These are phyloP conservation scores for Ustilago bromivora DNA, from an alignment of 1,284 basidiomycete species.

Conservation along the genomic window DNA sequence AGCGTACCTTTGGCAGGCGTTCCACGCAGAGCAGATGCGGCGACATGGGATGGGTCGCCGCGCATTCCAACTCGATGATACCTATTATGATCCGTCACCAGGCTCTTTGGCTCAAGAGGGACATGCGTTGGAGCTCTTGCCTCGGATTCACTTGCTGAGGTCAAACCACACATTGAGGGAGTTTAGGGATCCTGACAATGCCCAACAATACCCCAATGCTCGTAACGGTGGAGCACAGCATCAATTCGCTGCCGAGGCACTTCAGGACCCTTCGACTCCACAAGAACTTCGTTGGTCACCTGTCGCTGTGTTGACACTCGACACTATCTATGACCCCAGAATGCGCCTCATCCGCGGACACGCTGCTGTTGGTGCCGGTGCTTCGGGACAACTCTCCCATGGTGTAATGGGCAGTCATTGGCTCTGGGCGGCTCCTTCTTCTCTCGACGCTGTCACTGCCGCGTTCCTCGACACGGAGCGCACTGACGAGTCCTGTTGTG, in stretches of 20 bases:
- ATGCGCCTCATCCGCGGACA: constrained; percentile 53
- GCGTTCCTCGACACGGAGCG: constrained; percentile 42
- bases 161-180: constrained; percentile 37
- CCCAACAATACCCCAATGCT: constrained; percentile 48
- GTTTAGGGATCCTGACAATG: constrained; percentile 51
- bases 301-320: constrained; percentile 48
- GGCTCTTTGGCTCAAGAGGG: background rate
- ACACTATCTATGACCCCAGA: constrained; percentile 43
- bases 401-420: constrained; percentile 59
- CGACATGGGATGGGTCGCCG: constrained; percentile 51
- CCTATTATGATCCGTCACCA: constrained; percentile 4
- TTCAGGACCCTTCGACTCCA: constrained; percentile 34
- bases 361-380: constrained; percentile 48
- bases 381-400: constrained; percentile 26
- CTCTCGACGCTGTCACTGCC: constrained; percentile 31
- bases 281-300: constrained; percentile 33
- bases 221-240: constrained; percentile 52
- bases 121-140: constrained; percentile 29
- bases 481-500: constrained; percentile 47
- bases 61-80: constrained; percentile 52
- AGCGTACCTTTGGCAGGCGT: constrained; percentile 58
- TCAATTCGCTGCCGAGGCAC: constrained; percentile 38
- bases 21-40: constrained; percentile 58
- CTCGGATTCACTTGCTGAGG: constrained; percentile 45
- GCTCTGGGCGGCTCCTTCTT: constrained; percentile 52